Percentiles rank a stretch among this genome's conserved stretches.
These are phyloP conservation scores for Trichosanthes truncata DNA, from an alignment of 306 rosid species.

Conservation along the genomic window DNA sequence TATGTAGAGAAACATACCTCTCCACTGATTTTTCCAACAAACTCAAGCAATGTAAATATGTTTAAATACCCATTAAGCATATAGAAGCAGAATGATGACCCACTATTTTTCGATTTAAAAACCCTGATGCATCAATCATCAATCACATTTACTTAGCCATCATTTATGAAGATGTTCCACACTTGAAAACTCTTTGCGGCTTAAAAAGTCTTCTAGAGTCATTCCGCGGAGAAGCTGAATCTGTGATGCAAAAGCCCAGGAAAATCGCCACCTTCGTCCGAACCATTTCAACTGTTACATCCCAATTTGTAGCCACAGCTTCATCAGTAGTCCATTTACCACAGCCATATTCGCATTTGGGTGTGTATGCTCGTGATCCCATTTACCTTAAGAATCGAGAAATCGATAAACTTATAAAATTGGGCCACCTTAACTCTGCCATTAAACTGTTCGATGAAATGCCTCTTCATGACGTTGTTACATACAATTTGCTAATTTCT, in stretches of 20 bases:
- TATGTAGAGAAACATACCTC: too few species aligned
- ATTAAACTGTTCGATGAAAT: constrained; percentile 39
- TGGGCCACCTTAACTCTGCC: constrained; percentile 34
- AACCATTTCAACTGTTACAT: constrained; percentile 13
- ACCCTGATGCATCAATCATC: too few species aligned
- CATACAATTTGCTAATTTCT: constrained; percentile 61
- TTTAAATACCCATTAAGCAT: too few species aligned
- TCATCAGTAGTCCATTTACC: constrained; percentile 12
- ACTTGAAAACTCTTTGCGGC: too few species aligned
- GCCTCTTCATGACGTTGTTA: constrained; percentile 49
- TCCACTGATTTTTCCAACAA: too few species aligned
- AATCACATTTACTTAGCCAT: too few species aligned
- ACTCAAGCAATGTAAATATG: too few species aligned
- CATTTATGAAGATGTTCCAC: too few species aligned
- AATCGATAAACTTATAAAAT: constrained; percentile 28
- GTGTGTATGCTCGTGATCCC: constrained; percentile 8
- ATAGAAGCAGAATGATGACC: too few species aligned
- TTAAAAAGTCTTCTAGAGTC: not conserved
- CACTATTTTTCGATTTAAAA: too few species aligned
- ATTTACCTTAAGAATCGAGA: constrained; percentile 41
- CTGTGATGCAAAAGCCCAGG: constrained; percentile 12
- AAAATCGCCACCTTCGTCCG: constrained; percentile 13
- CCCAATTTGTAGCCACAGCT: not conserved
- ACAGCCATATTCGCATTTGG: constrained; percentile 11
- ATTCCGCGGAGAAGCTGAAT: not conserved